Evolutionary conservation across 805 yeast species (phyloP).

Genomic region (Starmerella asiatica): DNA sequence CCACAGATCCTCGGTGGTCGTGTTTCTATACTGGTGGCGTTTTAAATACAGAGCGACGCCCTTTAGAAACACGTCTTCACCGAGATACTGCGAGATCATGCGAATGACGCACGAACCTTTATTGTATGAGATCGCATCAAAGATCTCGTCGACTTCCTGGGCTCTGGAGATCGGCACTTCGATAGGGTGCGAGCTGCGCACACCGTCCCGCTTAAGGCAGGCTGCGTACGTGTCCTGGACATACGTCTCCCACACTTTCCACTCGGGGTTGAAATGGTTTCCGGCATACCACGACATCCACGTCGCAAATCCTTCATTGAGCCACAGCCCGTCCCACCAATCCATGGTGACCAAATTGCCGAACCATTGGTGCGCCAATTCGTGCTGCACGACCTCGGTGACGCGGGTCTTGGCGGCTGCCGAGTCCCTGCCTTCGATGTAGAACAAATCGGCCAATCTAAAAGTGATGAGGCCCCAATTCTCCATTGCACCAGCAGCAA

Average conservation of each 20-base stretch:
- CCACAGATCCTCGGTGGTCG: slow-evolving; percentile 66
- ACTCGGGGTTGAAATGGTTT: slow-evolving; percentile 58
- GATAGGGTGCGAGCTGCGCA: slow-evolving; percentile 62
- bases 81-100: slow-evolving; percentile 62
- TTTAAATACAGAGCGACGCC: slow-evolving; percentile 63
- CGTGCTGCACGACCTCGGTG: slow-evolving; percentile 73
- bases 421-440: slow-evolving; percentile 57
- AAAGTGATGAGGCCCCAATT: slow-evolving; percentile 75
- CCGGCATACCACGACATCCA: slow-evolving; percentile 70
- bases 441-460: slow-evolving; percentile 46
- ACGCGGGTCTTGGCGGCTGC: slow-evolving; percentile 53
- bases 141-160: slow-evolving; percentile 65
- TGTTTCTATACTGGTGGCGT: slow-evolving; percentile 51
- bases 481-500: slow-evolving; percentile 82
- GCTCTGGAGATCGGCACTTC: slow-evolving; percentile 72
- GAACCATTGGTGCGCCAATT: slow-evolving; percentile 84
- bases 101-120: slow-evolving; percentile 69
- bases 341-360: slow-evolving; percentile 83
- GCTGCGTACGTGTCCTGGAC: slow-evolving; percentile 67
- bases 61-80: slow-evolving; percentile 51
- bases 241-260: slow-evolving; percentile 69
- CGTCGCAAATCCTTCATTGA: slow-evolving; percentile 83
- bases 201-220: slow-evolving; percentile 61
- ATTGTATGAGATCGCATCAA: slow-evolving; percentile 66
- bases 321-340: slow-evolving; percentile 90